A percentile compares a stretch with the other conserved stretches of the same genome.
These are phyloP conservation scores for Mortierella hygrophila DNA, from an alignment of 192 early-diverging fungal species.

Conservation along the genomic window DNA sequence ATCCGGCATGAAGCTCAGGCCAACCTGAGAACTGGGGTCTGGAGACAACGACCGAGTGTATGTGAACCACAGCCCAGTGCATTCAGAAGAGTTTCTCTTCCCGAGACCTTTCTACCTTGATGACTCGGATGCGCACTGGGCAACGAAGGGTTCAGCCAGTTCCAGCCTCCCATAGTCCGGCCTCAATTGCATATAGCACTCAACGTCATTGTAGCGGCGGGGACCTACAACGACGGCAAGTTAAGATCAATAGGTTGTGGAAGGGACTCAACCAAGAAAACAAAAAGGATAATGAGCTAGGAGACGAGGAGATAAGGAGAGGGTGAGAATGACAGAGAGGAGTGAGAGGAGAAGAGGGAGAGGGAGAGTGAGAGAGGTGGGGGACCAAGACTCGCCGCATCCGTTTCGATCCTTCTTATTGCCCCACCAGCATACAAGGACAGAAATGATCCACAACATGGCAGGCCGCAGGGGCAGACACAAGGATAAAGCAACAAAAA, in stretches of 20 bases:
- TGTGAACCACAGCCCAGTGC: not conserved
- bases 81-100: not conserved
- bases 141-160: not conserved
- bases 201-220: not conserved
- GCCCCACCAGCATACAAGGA: not conserved
- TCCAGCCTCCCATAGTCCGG: not conserved
- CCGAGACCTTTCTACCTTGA: not conserved
- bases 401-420: not conserved
- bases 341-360: not conserved
- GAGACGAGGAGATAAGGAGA: not conserved
- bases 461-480: not conserved
- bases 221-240: not conserved
- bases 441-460: not conserved
- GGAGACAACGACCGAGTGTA: not conserved
- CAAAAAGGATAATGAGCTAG: not conserved
- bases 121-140: not conserved
- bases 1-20: not conserved
- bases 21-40: not conserved
- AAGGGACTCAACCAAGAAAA: not conserved
- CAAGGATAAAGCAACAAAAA: not conserved
- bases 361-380: not conserved
- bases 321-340: not conserved
- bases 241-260: not conserved
- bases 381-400: constrained; percentile 2
- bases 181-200: not conserved